phyloP scores from a whole-genome alignment of 768 basidiomycete genomes.

The Pleurotus salmoneostramineus region DNA sequence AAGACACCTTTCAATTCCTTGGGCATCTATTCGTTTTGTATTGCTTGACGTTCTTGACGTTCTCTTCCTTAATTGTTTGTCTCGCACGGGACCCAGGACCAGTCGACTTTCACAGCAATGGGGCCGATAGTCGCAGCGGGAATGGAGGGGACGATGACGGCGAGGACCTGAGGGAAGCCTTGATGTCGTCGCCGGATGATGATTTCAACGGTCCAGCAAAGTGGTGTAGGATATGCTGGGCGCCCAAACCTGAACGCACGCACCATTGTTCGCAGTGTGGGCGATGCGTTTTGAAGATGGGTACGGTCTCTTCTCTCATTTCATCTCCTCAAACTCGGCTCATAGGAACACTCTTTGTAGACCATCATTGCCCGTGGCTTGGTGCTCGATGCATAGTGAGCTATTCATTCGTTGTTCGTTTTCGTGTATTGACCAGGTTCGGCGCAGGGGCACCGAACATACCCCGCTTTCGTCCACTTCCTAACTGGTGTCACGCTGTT shows the following conservation, averaged over 20 bases:
- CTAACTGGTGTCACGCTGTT: constrained; percentile 60
- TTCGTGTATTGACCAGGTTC: background rate
- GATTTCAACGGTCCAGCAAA: constrained; percentile 51
- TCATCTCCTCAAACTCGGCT: no score
- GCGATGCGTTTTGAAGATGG: constrained; percentile 83
- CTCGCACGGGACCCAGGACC: constrained; percentile 75
- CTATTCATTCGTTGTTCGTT: background rate
- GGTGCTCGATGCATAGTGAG: constrained; percentile 73
- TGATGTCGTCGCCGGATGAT: constrained; percentile 43
- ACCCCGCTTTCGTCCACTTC: constrained; percentile 82
- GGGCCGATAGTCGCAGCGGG: constrained; percentile 11
- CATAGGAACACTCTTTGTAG: constrained; percentile 27
- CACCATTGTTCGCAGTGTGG: constrained; percentile 78
- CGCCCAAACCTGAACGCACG: constrained; percentile 72
- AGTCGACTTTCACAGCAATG: constrained; percentile 28
- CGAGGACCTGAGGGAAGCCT: constrained; percentile 47
- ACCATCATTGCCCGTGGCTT: constrained; percentile 88
- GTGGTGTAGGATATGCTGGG: constrained; percentile 81
- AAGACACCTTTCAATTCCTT: constrained; percentile 40
- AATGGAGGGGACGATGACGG: constrained; percentile 39
- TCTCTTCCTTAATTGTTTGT: constrained; percentile 72
- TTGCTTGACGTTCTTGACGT: constrained; percentile 61
- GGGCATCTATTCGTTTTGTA: constrained; percentile 59
- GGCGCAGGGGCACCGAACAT: constrained; percentile 73
- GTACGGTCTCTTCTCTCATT: constrained; percentile 27